A percentile compares a stretch with the other conserved stretches of the same genome.
Evolutionary conservation across 2,329 filamentous ascomycete species (phyloP).

Genomic region (Sclerotinia nivalis): DNA sequence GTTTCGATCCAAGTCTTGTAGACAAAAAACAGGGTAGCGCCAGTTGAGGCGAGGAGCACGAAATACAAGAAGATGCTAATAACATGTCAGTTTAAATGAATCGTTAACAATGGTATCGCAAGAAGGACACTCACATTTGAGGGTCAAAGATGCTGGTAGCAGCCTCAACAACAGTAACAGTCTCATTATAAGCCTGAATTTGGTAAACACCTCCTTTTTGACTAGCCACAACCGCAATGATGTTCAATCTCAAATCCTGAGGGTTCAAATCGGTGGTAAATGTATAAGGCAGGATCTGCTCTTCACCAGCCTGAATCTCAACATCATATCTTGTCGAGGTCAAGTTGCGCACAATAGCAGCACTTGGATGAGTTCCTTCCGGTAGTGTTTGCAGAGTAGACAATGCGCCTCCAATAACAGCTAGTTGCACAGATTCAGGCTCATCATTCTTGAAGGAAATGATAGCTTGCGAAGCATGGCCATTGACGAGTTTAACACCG

Average conservation of each 20-base stretch:
- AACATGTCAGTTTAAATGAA: slow-evolving; percentile 25
- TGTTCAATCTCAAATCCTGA: slow-evolving; percentile 77
- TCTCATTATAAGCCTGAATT: slow-evolving; percentile 76
- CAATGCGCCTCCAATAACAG: slow-evolving; percentile 75
- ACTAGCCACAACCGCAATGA: slow-evolving; percentile 73
- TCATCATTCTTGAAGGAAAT: slow-evolving; percentile 86
- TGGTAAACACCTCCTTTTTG: slow-evolving; percentile 70
- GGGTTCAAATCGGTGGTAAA: slow-evolving; percentile 92
- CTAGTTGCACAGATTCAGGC: slow-evolving; percentile 69
- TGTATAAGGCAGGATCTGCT: slow-evolving; percentile 74
- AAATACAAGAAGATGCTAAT: slow-evolving; percentile 94
- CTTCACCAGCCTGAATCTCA: slow-evolving; percentile 72
- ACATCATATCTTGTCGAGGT: slow-evolving; percentile 74
- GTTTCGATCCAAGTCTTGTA: slow-evolving; percentile 98
- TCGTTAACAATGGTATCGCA: neutral
- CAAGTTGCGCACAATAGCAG: slow-evolving; percentile 77
- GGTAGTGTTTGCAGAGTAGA: slow-evolving; percentile 56
- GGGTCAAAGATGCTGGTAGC: slow-evolving; percentile 91
- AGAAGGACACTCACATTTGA: slow-evolving; percentile 61
- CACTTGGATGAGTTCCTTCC: slow-evolving; percentile 49
- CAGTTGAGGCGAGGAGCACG: slow-evolving; percentile 77
- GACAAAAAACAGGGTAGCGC: slow-evolving; percentile 86
- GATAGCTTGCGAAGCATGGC: slow-evolving; percentile 78
- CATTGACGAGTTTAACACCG: slow-evolving; percentile 94
- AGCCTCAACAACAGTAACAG: slow-evolving; percentile 84